Evolutionary conservation across 148 eudicot genomes (phyloP), one percentile per base, ranked within the genome.

Genomic region (Suaeda aralocaspica): DNA sequence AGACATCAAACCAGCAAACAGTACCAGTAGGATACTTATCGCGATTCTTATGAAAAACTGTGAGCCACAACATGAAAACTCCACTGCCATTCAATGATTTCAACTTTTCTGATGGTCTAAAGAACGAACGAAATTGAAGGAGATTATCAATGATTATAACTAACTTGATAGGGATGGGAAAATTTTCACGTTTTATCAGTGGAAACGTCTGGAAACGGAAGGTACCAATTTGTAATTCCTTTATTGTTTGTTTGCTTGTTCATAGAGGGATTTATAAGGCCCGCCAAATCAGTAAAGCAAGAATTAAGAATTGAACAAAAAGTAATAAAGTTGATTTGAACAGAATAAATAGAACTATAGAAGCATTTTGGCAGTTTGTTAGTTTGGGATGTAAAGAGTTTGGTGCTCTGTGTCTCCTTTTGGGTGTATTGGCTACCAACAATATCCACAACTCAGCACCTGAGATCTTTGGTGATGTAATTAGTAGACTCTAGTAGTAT

Each of bases 1-100:
- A 44, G 92, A 84, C 82, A 85, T 87, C 42, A 82, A 53, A 26
- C 92, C 92, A 12, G 86, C 87, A 59, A 86, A 84, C 67, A 84
- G n/a, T 1, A 86, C 90, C 53, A 90, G 58, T 11, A 74, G 6
- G 5, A 63, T 39, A n/a, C 78, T 42, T 14, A 61, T 44, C 24
- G 57, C 55, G 26, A 85, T 66, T 30, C 79, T 57, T 16, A 83
- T 28, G 29, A 82, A 83, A 74, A 85, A 85, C 24, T 78, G 67
- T 0, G 82, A 33, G 2, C 72, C 79, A 19, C 87, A 82, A 41
- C 89, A 85, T 26, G 65, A 52, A 71, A 67, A 78, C 71, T 82
- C 77, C 24, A 64, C 75, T 44, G 76, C 73, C 82, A 70, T 72
- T 14, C 50, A n/a, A n/a, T n/a, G n/a, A n/a, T n/a, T n/a, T n/a